Percentiles rank a stretch among this genome's conserved stretches.
Conservation (phyloP, 208 protist genomes). For the Acanthamoeba healyi region DNA sequence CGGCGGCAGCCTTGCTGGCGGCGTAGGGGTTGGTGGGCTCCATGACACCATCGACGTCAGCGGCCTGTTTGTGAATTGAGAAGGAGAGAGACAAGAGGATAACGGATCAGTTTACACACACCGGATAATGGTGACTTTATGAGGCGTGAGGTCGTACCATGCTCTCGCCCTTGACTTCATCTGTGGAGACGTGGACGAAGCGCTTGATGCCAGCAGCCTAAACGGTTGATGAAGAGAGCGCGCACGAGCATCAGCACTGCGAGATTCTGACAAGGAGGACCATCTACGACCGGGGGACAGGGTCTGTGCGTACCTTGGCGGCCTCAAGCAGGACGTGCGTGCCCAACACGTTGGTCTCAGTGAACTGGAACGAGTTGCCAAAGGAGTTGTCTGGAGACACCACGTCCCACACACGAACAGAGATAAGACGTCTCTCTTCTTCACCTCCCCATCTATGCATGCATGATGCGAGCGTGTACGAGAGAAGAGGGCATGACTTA, state of each 20-base stretch:
- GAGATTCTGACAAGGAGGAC: too few species aligned
- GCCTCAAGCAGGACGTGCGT: conserved; percentile 95
- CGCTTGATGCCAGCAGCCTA: conserved; percentile 87
- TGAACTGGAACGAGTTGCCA: conserved; percentile 95
- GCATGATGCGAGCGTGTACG: background rate
- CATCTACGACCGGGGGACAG: too few species aligned
- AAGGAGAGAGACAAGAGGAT: background rate
- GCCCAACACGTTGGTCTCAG: conserved; percentile 94
- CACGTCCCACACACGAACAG: background rate
- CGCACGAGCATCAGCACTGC: too few species aligned
- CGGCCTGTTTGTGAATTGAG: background rate
- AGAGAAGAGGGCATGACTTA: background rate
- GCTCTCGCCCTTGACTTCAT: conserved; percentile 96
- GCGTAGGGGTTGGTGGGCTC: conserved; percentile 97
- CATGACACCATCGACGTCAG: conserved; percentile 88
- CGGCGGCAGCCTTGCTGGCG: conserved; percentile 87
- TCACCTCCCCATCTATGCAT: background rate
- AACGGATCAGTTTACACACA: too few species aligned
- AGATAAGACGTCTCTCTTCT: too few species aligned
- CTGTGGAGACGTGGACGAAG: conserved; percentile 96
- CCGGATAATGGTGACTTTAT: too few species aligned
- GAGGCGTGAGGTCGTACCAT: background rate
- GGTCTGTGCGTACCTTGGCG: conserved; percentile 60
- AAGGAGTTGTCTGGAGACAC: conserved; percentile 92
- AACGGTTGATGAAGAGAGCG: background rate